These are phyloP conservation scores for Solanum corneliomulleri DNA, from an alignment of 257 asterid genomes.

Conservation along the genomic window DNA sequence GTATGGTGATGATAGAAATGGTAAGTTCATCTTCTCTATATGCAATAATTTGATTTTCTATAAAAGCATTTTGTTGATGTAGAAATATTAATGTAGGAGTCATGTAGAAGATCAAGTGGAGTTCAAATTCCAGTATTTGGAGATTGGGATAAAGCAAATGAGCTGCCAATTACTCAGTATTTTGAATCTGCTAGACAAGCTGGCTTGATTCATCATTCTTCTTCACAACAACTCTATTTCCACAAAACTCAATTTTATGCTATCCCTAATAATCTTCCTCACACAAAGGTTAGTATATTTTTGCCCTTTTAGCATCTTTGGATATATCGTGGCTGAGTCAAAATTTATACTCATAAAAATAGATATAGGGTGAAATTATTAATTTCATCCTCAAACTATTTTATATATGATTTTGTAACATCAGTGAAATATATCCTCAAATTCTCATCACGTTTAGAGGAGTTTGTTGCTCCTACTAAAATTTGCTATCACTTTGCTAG, in stretches of 20 bases:
- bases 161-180: constrained; percentile 62
- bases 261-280: constrained; percentile 17
- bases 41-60: not conserved
- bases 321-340: not conserved
- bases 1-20: not conserved
- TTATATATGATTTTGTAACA: too few species aligned
- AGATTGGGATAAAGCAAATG: constrained; percentile 59
- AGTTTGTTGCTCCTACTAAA: too few species aligned
- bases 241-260: constrained; percentile 29
- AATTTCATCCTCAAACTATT: too few species aligned
- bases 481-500: too few species aligned
- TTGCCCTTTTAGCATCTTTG: not conserved
- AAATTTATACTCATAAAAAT: not conserved
- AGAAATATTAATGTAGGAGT: not conserved
- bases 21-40: not conserved
- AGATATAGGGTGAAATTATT: too few species aligned
- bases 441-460: not conserved
- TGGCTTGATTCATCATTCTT: constrained; percentile 41
- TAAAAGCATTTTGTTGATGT: not conserved
- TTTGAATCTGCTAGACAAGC: constrained; percentile 77
- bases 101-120: constrained; percentile 33
- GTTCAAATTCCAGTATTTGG: constrained; percentile 65
- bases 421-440: too few species aligned
- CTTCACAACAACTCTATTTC: constrained; percentile 19
- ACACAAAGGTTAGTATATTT: constrained; percentile 12